Conservation (phyloP, 1,139 yeast genomes). For the Pneumocystis sp. region DNA sequence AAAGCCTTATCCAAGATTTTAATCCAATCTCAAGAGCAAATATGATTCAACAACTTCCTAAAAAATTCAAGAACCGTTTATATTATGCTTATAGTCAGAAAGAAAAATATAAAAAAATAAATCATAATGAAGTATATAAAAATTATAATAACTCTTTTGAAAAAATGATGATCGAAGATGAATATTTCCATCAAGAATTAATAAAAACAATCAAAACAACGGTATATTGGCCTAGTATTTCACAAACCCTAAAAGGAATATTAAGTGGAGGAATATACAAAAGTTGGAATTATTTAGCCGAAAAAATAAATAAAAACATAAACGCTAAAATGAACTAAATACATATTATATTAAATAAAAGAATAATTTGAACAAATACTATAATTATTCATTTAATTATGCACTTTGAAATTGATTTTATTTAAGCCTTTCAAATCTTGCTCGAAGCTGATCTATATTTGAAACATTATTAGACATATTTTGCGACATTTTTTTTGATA, state of each 20-base stretch:
- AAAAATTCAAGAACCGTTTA: slow-evolving; percentile 35
- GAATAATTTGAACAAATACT: neutral
- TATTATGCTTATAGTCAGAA: slow-evolving; percentile 26
- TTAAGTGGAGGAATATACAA: slow-evolving; percentile 71
- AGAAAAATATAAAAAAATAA: slow-evolving; percentile 19
- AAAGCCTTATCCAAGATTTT: slow-evolving; percentile 26
- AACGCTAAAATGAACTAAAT: slow-evolving; percentile 6
- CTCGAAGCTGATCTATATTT: slow-evolving; percentile 1
- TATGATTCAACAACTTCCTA: slow-evolving; percentile 35
- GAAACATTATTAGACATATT: neutral
- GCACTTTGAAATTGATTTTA: neutral
- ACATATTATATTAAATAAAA: neutral
- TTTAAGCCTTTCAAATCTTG: slow-evolving; percentile 10
- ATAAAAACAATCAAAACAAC: slow-evolving; percentile 38
- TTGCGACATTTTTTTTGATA: slow-evolving; percentile 26
- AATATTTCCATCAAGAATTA: slow-evolving; percentile 29
- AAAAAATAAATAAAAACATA: slow-evolving; percentile 34
- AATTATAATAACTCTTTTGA: slow-evolving; percentile 24
- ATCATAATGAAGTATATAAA: slow-evolving; percentile 9
- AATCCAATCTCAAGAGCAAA: slow-evolving; percentile 25
- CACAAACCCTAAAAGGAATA: slow-evolving; percentile 71
- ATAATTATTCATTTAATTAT: neutral
- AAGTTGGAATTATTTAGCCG: slow-evolving; percentile 62
- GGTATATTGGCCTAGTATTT: slow-evolving; percentile 52
- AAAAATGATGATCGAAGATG: slow-evolving; percentile 30